Percentiles rank a stretch among this genome's conserved stretches.
phyloP scores from a whole-genome alignment of 805 yeast species.

The Barnettozyma vustinii region DNA sequence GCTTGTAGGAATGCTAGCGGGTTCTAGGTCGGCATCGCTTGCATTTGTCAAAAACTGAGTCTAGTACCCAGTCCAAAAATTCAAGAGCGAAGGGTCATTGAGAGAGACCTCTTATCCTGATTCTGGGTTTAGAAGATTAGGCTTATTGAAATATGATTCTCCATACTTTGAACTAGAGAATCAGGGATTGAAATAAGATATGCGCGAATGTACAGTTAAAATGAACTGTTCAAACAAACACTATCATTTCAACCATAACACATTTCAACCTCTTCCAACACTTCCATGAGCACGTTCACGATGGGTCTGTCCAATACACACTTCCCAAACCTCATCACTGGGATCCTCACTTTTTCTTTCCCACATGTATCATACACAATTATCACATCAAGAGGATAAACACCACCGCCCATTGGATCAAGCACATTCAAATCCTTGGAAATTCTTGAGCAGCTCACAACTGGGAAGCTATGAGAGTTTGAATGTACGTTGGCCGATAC shows the following conservation, averaged over 20 bases:
- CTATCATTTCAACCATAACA: background rate
- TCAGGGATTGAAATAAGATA: no score
- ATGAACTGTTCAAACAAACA: background rate
- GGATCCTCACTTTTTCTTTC: constrained; percentile 11
- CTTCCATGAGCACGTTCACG: constrained; percentile 16
- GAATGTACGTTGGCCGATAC: constrained; percentile 14
- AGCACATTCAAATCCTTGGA: constrained; percentile 16
- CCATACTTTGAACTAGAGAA: no score
- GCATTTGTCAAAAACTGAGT: no score
- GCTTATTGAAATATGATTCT: no score
- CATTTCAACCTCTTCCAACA: constrained; percentile 14
- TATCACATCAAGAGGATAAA: constrained; percentile 23
- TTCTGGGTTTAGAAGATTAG: no score
- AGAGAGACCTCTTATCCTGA: no score
- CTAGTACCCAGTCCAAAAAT: no score
- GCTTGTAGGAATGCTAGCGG: no score
- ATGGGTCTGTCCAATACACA: constrained; percentile 10
- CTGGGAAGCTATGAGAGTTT: constrained; percentile 17
- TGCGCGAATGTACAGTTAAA: background rate
- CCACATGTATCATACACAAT: constrained; percentile 21
- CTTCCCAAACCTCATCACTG: constrained; percentile 11
- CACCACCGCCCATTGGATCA: constrained; percentile 27
- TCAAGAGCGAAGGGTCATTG: no score
- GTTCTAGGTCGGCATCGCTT: no score
- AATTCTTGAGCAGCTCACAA: constrained; percentile 13